Base-by-base conservation (phyloP, 352 stramenopile genomes). In the Pythium guiyangense region DNA sequence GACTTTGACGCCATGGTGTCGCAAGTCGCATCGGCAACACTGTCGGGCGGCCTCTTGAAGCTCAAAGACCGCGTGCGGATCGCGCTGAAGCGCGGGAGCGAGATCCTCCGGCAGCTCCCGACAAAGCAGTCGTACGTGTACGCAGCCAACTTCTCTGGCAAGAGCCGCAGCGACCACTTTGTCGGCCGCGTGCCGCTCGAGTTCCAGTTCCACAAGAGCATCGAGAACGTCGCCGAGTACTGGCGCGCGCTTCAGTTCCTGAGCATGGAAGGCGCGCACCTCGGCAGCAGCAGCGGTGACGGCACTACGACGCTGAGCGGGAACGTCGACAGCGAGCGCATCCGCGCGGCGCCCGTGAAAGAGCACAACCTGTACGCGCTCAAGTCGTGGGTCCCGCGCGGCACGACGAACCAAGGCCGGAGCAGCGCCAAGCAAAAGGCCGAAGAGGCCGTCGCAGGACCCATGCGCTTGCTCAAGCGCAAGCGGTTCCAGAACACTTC, bases 1-100 rank as follows among this genome's bases (percentile, higher is more conserved):
- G 78, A 90, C 47, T 88, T 92, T 48, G 82, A 92, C 57, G 73
- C 77, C 15, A 74, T 85, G 40, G 81, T 92, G 54, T 92, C 82
- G 5, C 77, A 85, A 44, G 79, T 92, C 8, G 82, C 82, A 9
- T 89, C 85, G 54, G 77, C 79, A 14, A 90, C 82, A 1, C 61
- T 92, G 17, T 88, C 82, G 0, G 82, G 82, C 25, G 82, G 82
- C 8, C 46, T 90, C 11, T 85, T 92, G 48, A 63, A 67, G 56
- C 60, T 89, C 37, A 84, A 80, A 40, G 54, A 73, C 20, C 66
- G 54, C 43, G 74, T 65, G 49, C 64, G 59, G 22, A 90, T 92
- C 39, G 65, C 64, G 22, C 50, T 92, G 14, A 86, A 79, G 39
- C 71, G 72, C 49, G 83, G 83, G 12, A 65, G 64, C 48, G 83